phyloP scores from a whole-genome alignment of 2,329 filamentous ascomycete genomes.

The Xylogone sp. region DNA sequence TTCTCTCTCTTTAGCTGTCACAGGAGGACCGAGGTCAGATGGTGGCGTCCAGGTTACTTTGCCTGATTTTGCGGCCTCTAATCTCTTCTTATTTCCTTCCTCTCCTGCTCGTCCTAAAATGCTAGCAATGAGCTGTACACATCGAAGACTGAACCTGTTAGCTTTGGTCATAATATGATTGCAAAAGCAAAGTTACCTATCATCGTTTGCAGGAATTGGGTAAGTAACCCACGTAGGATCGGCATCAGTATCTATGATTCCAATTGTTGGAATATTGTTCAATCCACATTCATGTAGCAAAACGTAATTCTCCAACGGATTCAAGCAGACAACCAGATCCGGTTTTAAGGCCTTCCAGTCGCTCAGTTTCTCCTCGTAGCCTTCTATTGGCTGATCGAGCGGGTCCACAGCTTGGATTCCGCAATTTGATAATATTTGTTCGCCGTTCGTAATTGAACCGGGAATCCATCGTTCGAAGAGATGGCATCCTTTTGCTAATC shows the following conservation, averaged over 20 bases:
- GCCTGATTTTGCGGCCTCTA: conserved; percentile 58
- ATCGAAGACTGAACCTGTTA: conserved; percentile 62
- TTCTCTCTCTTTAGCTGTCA: conserved; percentile 9
- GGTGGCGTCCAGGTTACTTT: conserved; percentile 57
- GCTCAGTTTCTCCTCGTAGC: conserved; percentile 63
- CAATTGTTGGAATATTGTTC: conserved; percentile 88
- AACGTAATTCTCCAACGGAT: conserved; percentile 88
- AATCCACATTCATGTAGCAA: conserved; percentile 87
- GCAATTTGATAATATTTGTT: conserved; percentile 75
- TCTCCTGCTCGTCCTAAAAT: conserved; percentile 82
- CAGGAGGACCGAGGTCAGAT: conserved; percentile 16
- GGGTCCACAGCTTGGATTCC: conserved; percentile 73
- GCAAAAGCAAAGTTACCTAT: conserved; percentile 58
- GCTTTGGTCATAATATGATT: conserved; percentile 5
- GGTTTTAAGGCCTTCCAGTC: conserved; percentile 69
- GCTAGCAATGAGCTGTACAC: conserved; percentile 76
- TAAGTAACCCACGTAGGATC: conserved; percentile 95
- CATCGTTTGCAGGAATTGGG: conserved; percentile 93
- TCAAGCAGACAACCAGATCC: conserved; percentile 88
- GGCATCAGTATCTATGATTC: conserved; percentile 88
- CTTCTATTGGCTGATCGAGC: conserved; percentile 55
- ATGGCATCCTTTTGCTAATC: conserved; percentile 76
- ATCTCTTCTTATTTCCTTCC: conserved; percentile 65
- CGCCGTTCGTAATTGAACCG: conserved; percentile 86
- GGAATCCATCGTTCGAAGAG: conserved; percentile 92